These are phyloP conservation scores for Candida tetrigidarum DNA, from an alignment of 1,139 yeast genomes.

Conservation along the genomic window DNA sequence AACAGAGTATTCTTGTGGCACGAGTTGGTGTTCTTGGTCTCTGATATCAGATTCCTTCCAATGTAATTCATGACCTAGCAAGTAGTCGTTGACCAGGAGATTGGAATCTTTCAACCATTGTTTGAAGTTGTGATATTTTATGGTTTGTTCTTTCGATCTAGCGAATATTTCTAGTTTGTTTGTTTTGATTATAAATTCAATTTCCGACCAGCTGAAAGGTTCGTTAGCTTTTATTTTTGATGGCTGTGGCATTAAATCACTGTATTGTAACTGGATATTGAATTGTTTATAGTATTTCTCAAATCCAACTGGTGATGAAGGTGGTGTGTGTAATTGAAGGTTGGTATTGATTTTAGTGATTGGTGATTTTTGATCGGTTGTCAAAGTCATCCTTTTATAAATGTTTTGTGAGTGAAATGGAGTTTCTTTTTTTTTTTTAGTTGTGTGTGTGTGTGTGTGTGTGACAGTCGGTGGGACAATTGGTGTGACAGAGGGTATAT, in stretches of 20 bases:
- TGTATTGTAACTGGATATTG: slow-evolving; percentile 23
- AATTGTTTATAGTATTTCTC: slow-evolving; percentile 13
- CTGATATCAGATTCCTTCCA: slow-evolving; percentile 36
- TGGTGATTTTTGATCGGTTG: not conserved
- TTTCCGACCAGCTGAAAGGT: slow-evolving; percentile 42
- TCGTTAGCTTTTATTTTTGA: slow-evolving; percentile 35
- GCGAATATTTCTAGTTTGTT: slow-evolving; percentile 47
- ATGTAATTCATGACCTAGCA: slow-evolving; percentile 37
- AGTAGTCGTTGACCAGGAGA: slow-evolving; percentile 39
- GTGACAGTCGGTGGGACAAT: not conserved
- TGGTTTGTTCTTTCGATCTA: slow-evolving; percentile 37
- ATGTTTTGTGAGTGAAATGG: not conserved
- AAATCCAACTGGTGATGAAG: slow-evolving; percentile 14
- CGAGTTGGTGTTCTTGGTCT: slow-evolving; percentile 23
- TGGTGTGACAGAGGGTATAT: not conserved
- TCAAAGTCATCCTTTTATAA: slow-evolving; percentile 6
- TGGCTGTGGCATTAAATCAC: slow-evolving; percentile 45
- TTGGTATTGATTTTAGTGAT: not conserved
- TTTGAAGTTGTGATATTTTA: slow-evolving; percentile 40
- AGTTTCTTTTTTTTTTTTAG: slow-evolving; percentile 4
- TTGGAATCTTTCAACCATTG: slow-evolving; percentile 27
- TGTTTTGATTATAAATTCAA: slow-evolving; percentile 30
- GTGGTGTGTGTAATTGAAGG: slow-evolving; percentile 15
- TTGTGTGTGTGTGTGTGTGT: not conserved
- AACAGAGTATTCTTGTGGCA: slow-evolving; percentile 18